phyloP scores from a whole-genome alignment of 1,139 yeast genomes.

The Pichia sp. region DNA sequence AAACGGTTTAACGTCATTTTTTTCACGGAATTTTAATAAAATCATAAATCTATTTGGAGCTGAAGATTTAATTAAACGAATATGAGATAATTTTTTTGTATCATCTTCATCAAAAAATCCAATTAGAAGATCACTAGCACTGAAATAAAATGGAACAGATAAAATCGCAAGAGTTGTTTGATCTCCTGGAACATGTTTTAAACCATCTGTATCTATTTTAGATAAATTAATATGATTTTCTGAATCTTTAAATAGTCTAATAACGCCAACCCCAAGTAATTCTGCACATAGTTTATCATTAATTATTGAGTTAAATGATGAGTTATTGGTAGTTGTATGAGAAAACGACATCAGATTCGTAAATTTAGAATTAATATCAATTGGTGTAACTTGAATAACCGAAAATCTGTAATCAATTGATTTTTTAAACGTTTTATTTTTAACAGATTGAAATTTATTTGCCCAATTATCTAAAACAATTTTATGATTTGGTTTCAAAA shows the following conservation, averaged over 20 bases:
- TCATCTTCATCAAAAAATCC: constrained; percentile 69
- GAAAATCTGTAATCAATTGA: constrained; percentile 31
- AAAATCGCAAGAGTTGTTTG: constrained; percentile 69
- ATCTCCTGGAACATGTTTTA: constrained; percentile 37
- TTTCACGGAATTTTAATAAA: constrained; percentile 62
- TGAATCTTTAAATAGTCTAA: constrained; percentile 57
- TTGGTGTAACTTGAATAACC: constrained; percentile 28
- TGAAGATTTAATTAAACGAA: constrained; percentile 64
- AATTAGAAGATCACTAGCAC: constrained; percentile 67
- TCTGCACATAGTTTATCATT: constrained; percentile 50
- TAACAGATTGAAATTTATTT: too few species aligned
- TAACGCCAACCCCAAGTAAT: constrained; percentile 66
- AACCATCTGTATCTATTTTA: constrained; percentile 15
- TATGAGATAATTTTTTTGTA: constrained; percentile 57
- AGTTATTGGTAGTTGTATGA: neutral
- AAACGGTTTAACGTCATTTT: constrained; percentile 53
- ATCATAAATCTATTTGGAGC: constrained; percentile 71
- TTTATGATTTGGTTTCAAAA: too few species aligned
- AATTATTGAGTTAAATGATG: constrained; percentile 4
- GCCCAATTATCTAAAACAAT: too few species aligned
- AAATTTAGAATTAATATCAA: constrained; percentile 25
- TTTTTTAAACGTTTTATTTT: neutral
- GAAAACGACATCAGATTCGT: neutral
- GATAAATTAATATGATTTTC: constrained; percentile 22
- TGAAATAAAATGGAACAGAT: constrained; percentile 83